phyloP scores from a whole-genome alignment of 1,284 basidiomycete genomes.

The Afroboletus lepidellus region DNA sequence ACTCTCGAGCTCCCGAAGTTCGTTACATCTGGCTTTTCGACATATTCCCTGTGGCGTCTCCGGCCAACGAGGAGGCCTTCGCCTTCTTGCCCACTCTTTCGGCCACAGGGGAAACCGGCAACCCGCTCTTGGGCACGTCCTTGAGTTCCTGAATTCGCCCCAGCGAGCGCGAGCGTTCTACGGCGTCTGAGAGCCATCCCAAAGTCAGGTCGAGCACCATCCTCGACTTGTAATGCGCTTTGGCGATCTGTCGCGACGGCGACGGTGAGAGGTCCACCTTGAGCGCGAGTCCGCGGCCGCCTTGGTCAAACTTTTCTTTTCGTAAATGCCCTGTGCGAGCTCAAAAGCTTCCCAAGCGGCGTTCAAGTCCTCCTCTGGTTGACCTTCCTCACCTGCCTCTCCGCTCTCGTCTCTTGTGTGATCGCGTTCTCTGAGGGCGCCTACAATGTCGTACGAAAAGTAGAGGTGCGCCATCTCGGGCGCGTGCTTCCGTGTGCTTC shows the following conservation, averaged over 20 bases:
- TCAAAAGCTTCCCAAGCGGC: slow-evolving; percentile 93
- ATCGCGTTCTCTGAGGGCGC: slow-evolving; percentile 88
- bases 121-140: slow-evolving; percentile 48
- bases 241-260: slow-evolving; percentile 84
- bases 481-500: slow-evolving; percentile 69
- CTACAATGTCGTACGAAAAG: slow-evolving; percentile 82
- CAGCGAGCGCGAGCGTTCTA: slow-evolving; percentile 73
- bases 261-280: slow-evolving; percentile 70
- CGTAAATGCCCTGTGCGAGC: slow-evolving; percentile 80
- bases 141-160: slow-evolving; percentile 65
- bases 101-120: slow-evolving; percentile 21
- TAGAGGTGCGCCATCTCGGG: slow-evolving; percentile 81
- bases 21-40: slow-evolving; percentile 64
- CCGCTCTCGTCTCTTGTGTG: slow-evolving; percentile 55
- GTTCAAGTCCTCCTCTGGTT: slow-evolving; percentile 91
- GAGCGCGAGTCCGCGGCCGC: slow-evolving; percentile 77
- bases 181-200: slow-evolving; percentile 75
- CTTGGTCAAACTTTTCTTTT: slow-evolving; percentile 91
- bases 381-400: slow-evolving; percentile 53
- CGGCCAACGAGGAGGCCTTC: slow-evolving; percentile 43
- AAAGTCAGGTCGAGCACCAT: slow-evolving; percentile 86
- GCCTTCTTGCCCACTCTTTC: slow-evolving; percentile 45
- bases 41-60: slow-evolving; percentile 60
- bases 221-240: slow-evolving; percentile 87
- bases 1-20: slow-evolving; percentile 75